Conservation (phyloP, 1,284 basidiomycete genomes). For the Quambalaria eucalypti region DNA sequence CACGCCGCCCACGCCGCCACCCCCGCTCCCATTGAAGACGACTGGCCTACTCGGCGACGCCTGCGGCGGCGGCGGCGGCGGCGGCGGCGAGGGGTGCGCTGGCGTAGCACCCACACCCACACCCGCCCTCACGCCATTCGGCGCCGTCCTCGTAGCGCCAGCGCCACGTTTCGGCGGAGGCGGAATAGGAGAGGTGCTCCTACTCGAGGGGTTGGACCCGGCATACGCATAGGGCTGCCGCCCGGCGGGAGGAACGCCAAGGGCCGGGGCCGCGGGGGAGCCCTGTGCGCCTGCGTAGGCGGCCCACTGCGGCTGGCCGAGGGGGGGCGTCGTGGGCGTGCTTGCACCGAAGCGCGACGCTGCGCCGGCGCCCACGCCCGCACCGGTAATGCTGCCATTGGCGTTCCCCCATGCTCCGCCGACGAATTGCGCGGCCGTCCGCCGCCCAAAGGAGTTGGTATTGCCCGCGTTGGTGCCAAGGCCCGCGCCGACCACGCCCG, state of each 20-base stretch:
- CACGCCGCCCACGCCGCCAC: too few relatives aligned
- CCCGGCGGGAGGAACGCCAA: not conserved
- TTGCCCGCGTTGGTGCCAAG: not conserved
- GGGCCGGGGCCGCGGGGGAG: not conserved
- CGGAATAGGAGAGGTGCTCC: too few relatives aligned
- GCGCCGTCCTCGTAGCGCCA: not conserved
- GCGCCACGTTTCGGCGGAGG: not conserved
- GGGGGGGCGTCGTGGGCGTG: too few relatives aligned
- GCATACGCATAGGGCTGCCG: not conserved
- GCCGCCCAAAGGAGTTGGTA: not conserved
- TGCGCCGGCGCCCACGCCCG: not conserved
- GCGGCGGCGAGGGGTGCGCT: not conserved
- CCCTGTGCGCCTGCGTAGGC: not conserved
- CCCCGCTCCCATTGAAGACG: not conserved
- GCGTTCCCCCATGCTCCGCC: not conserved
- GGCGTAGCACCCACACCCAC: not conserved
- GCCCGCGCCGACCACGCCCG: not conserved
- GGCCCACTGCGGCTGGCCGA: too few relatives aligned
- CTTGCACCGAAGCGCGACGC: not conserved
- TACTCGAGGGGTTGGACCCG: too few relatives aligned
- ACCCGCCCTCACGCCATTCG: not conserved
- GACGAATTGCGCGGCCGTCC: not conserved
- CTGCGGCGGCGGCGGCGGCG: not conserved
- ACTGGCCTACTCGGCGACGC: not conserved
- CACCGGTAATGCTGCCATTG: not conserved